Evolutionary conservation across 441 rosid species (phyloP), one percentile per base, ranked within the genome.

Genomic region (Populus hybrid): DNA sequence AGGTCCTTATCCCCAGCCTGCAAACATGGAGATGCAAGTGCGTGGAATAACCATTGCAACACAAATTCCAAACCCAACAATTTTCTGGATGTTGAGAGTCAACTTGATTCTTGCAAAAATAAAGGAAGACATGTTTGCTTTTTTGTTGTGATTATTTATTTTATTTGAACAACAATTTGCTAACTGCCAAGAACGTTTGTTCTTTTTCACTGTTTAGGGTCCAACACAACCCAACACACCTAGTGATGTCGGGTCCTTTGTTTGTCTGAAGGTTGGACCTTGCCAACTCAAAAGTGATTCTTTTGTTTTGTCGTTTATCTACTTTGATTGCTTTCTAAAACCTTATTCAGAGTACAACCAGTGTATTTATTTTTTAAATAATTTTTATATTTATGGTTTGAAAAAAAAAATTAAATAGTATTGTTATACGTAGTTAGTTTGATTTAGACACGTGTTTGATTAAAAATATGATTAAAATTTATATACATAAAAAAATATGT

Each of bases 241-340:
- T 10, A 76, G 11, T 57, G 73, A 38, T 63, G n/a, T 42, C 28
- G 59, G 50, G 76, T 14, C 35, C 69, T 74, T 16, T 36, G 6
- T 16, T 46, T 36, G 72, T 42, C 61, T 18, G 26, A 70, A 35
- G 28, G n/a, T 67, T 69, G 35, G 21, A 16, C 36, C 20, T 67
- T 74, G 71, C 78, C 82, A 75, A 36, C 78, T 79, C 78, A 75
- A 74, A 74, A 74, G 54, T 36, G 35, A 28, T 28, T 46, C 57
- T 14, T 14, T 46, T 46, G 57, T 46, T 6, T 46, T 46, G 57
- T 46, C 57, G 57, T 46, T 12, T 46, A 46, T 14, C 57, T 46
- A 14, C 20, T 46, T 46, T 46, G 57, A 46, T 46, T 46, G 57
- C 57, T 46, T 46, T 38, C 42, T 9, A 38, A 26, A 26, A 26